Evolutionary conservation across 2,329 filamentous ascomycete species (phyloP).

Genomic region (Parafenestella ontariensis): DNA sequence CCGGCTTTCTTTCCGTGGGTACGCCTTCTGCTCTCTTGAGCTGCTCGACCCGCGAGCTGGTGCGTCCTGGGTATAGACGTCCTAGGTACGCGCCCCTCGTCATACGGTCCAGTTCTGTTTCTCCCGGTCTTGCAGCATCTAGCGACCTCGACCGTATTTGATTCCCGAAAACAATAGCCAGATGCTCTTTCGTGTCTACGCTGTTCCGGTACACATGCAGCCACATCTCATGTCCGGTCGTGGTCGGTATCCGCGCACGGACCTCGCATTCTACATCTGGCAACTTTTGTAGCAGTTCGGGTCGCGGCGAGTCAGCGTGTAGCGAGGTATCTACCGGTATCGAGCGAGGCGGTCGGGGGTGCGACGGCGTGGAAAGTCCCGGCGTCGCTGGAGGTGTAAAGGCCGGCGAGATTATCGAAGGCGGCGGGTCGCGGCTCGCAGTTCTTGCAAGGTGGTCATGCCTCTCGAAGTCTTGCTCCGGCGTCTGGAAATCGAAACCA

Average conservation of each 20-base stretch:
- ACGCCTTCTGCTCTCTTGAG: slow-evolving; percentile 49
- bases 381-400: slow-evolving; percentile 51
- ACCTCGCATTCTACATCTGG: slow-evolving; percentile 93
- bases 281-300: slow-evolving; percentile 75
- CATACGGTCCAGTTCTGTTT: slow-evolving; percentile 90
- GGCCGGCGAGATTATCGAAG: slow-evolving; percentile 57
- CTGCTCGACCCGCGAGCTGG: slow-evolving; percentile 71
- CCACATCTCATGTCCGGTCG: slow-evolving; percentile 93
- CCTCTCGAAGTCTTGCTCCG: slow-evolving; percentile 25
- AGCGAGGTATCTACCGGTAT: slow-evolving; percentile 52
- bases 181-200: slow-evolving; percentile 91
- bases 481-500: slow-evolving; percentile 44
- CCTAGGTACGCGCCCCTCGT: slow-evolving; percentile 93
- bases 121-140: slow-evolving; percentile 74
- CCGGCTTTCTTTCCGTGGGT: slow-evolving; percentile 25
- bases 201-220: slow-evolving; percentile 93
- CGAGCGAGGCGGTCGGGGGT: slow-evolving; percentile 46
- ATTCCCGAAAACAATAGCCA: slow-evolving; percentile 95
- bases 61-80: slow-evolving; percentile 82
- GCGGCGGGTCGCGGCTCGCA: slow-evolving; percentile 35
- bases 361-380: slow-evolving; percentile 43
- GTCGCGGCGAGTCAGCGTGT: slow-evolving; percentile 59
- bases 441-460: slow-evolving; percentile 12
- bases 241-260: slow-evolving; percentile 92
- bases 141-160: slow-evolving; percentile 76